Conservation (phyloP, 257 asterid species). For the Forsythia viridissima region DNA sequence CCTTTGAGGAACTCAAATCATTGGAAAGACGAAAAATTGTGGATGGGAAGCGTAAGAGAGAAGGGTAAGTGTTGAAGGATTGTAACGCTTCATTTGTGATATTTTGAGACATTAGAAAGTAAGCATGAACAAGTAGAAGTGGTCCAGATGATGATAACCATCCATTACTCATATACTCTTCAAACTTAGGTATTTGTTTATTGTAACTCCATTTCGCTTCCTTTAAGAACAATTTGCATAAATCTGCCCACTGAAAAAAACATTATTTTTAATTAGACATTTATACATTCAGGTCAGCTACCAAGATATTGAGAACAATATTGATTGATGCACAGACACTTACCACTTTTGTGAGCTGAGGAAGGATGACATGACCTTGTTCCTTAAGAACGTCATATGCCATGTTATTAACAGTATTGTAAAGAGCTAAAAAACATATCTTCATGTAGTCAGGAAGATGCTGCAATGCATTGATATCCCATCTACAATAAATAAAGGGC, state of each 20-base stretch:
- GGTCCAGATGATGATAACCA: slow-evolving; percentile 33
- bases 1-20: slow-evolving; percentile 25
- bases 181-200: slow-evolving; percentile 8
- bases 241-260: slow-evolving; percentile 32
- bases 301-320: too few relatives aligned
- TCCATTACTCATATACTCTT: slow-evolving; percentile 32
- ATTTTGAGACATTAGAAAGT: slow-evolving; percentile 20
- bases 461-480: slow-evolving; percentile 32
- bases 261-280: not conserved
- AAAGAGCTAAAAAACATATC: slow-evolving; percentile 23
- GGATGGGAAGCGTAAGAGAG: slow-evolving; percentile 12
- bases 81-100: slow-evolving; percentile 24
- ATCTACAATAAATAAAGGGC: slow-evolving; percentile 12
- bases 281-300: not conserved
- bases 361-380: slow-evolving; percentile 6
- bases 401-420: slow-evolving; percentile 25
- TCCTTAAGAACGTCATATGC: slow-evolving; percentile 22
- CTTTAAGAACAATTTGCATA: slow-evolving; percentile 25
- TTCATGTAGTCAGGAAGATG: slow-evolving; percentile 39
- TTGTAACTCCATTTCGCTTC: slow-evolving; percentile 23
- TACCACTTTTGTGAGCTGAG: slow-evolving; percentile 28
- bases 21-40: slow-evolving; percentile 22
- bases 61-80: slow-evolving; percentile 1
- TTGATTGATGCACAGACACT: not conserved
- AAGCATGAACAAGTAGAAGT: slow-evolving; percentile 30